Percentiles rank a stretch among this genome's conserved stretches.
These are phyloP conservation scores for Solanum arcanum DNA, from an alignment of 257 asterid species.

Conservation along the genomic window DNA sequence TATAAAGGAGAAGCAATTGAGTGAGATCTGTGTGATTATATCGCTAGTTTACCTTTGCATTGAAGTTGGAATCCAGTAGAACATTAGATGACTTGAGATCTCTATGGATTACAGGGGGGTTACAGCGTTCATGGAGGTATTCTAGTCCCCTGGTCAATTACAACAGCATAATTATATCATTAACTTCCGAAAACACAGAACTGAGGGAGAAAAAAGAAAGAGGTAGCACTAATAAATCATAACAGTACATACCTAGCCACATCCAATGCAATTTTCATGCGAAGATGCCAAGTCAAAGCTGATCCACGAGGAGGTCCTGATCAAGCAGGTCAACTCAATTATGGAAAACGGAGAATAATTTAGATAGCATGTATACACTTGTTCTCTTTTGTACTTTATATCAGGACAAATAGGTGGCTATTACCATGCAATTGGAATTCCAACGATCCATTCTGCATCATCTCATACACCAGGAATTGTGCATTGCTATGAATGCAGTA, in stretches of 20 bases:
- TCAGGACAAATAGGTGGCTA: neutral
- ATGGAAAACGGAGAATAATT: neutral
- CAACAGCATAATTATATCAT: neutral
- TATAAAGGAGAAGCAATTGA: neutral
- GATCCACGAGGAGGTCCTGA: conserved; percentile 67
- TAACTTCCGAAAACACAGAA: neutral
- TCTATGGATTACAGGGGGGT: conserved; percentile 83
- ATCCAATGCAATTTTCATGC: conserved; percentile 92
- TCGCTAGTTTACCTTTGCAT: conserved; percentile 55
- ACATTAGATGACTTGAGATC: conserved; percentile 83
- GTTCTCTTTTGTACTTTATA: neutral
- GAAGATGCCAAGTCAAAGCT: conserved; percentile 67
- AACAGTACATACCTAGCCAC: conserved; percentile 55
- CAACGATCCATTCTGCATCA: conserved; percentile 83
- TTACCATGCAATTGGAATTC: conserved; percentile 83
- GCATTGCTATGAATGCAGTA: conserved; percentile 56
- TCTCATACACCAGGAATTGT: conserved; percentile 69
- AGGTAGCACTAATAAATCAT: neutral
- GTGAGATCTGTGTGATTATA: neutral
- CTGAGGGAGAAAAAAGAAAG: neutral
- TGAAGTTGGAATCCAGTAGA: conserved; percentile 70
- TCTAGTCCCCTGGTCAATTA: conserved; percentile 66
- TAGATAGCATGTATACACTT: neutral
- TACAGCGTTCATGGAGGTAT: conserved; percentile 76
- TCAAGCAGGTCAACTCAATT: neutral